Percentiles rank a stretch among this genome's conserved stretches.
Conservation (phyloP, 2,329 filamentous ascomycete species). For the Chaetothyriales sp. region DNA sequence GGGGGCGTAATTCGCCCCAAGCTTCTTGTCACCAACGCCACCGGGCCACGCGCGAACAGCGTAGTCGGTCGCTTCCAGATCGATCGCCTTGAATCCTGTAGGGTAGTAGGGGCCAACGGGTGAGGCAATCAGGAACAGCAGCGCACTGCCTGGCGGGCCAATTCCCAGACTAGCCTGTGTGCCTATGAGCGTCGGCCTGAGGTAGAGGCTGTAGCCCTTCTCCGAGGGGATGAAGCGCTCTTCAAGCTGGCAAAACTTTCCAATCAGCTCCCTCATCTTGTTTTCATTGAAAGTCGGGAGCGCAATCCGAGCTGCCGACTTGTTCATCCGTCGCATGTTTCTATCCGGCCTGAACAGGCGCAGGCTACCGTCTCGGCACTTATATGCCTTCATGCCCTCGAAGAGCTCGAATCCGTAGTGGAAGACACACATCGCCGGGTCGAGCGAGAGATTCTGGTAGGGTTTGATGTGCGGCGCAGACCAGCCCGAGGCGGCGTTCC, state of each 20-base stretch:
- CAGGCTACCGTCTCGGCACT: conserved; percentile 59
- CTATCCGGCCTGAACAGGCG: conserved; percentile 85
- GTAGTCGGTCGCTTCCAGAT: conserved; percentile 89
- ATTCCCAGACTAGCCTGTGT: conserved; percentile 91
- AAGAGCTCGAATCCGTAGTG: conserved; percentile 98
- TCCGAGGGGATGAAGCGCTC: conserved; percentile 75
- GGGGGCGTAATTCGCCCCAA: conserved; percentile 97
- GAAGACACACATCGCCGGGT: conserved; percentile 91
- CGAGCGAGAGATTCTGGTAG: conserved; percentile 93
- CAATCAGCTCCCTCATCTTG: conserved; percentile 65
- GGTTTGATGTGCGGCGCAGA: conserved; percentile 66
- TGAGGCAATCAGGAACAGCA: conserved; percentile 89
- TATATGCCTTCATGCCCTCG: conserved; percentile 99
- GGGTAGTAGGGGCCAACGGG: conserved; percentile 97
- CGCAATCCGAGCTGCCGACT: conserved; percentile 78
- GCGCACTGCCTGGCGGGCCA: conserved; percentile 74
- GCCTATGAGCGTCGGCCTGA: conserved; percentile 92
- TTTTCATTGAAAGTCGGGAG: conserved; percentile 69
- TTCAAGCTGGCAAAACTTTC: conserved; percentile 64
- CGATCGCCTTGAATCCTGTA: conserved; percentile 94
- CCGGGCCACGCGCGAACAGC: conserved; percentile 95
- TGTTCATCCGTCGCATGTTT: conserved; percentile 94
- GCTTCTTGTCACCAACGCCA: conserved; percentile 94
- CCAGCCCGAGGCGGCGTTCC: conserved; percentile 78
- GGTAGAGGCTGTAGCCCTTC: conserved; percentile 84